A percentile compares a stretch with the other conserved stretches of the same genome.
phyloP scores from a whole-genome alignment of 495 filamentous ascomycete genomes.

The Penicillium odoratum region DNA sequence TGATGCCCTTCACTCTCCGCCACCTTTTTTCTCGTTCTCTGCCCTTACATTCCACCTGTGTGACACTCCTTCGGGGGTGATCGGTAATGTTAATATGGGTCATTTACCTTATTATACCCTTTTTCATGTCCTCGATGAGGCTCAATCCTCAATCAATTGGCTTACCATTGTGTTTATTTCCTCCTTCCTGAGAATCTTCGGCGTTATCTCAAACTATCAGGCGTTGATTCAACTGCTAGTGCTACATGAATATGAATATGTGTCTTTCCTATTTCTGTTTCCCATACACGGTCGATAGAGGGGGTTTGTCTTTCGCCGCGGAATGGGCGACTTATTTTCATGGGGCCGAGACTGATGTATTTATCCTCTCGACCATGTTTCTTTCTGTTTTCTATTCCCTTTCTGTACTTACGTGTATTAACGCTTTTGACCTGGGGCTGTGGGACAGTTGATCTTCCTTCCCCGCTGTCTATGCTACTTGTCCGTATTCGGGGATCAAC shows the following conservation, averaged over 20 bases:
- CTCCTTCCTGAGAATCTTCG: conserved; percentile 11
- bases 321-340: conserved; percentile 10
- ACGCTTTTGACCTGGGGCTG: not conserved
- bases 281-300: conserved; percentile 30
- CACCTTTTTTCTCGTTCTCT: conserved; percentile 18
- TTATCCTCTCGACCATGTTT: conserved; percentile 9
- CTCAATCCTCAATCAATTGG: conserved; percentile 11
- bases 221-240: conserved; percentile 17
- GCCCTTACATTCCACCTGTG: conserved; percentile 28
- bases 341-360: not conserved
- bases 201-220: conserved; percentile 14
- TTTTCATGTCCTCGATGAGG: conserved; percentile 38
- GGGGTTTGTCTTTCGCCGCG: conserved; percentile 8
- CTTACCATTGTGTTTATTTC: conserved; percentile 17
- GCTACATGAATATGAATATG: conserved; percentile 29
- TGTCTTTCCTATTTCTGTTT: conserved; percentile 19
- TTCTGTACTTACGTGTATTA: conserved; percentile 18
- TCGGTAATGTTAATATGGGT: conserved; percentile 41
- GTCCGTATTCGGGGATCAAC: not conserved
- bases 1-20: conserved; percentile 21
- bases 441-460: not conserved
- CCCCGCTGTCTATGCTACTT: not conserved
- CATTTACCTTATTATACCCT: conserved; percentile 47
- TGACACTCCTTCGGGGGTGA: conserved; percentile 29
- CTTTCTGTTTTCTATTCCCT: conserved; percentile 5